Evolutionary conservation across 1,284 basidiomycete genomes (phyloP).

Genomic region (Ustilago cynodontis): DNA sequence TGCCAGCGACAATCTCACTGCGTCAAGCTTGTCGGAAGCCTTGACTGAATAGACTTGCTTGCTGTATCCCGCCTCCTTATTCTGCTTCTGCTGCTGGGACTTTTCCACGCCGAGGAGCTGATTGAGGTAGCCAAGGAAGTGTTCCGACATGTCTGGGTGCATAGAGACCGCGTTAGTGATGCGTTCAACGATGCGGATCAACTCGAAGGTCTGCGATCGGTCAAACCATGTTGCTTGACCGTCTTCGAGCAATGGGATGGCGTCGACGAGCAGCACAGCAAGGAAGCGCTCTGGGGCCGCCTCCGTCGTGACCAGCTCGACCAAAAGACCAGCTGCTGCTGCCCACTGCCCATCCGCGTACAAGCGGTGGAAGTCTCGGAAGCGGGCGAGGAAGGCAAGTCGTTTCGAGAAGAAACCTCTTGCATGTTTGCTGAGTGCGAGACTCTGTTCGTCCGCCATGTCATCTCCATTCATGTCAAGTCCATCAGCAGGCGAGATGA

Average conservation of each 20-base stretch:
- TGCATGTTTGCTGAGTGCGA: slow-evolving; percentile 18
- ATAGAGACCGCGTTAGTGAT: slow-evolving; percentile 47
- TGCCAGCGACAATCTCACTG: slow-evolving; percentile 54
- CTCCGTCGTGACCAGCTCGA: slow-evolving; percentile 63
- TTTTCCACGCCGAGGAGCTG: slow-evolving; percentile 35
- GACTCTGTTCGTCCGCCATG: slow-evolving; percentile 12
- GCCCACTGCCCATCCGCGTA: slow-evolving; percentile 51
- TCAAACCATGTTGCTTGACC: slow-evolving; percentile 55
- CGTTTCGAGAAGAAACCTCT: slow-evolving; percentile 55
- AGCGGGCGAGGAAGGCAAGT: slow-evolving; percentile 64
- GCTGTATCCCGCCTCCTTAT: slow-evolving; percentile 3
- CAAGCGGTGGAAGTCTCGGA: slow-evolving; percentile 64
- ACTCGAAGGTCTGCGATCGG: slow-evolving; percentile 59
- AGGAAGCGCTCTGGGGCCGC: slow-evolving; percentile 64
- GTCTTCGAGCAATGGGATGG: slow-evolving; percentile 60
- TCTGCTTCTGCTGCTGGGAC: slow-evolving; percentile 8
- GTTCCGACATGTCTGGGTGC: slow-evolving; percentile 52
- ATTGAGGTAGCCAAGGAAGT: slow-evolving; percentile 60
- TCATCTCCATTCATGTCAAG: slow-evolving; percentile 27
- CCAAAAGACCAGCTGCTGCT: slow-evolving; percentile 58
- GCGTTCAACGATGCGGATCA: slow-evolving; percentile 63
- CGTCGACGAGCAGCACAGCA: slow-evolving; percentile 64
- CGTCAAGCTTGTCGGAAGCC: slow-evolving; percentile 53
- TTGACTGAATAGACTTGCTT: slow-evolving; percentile 18
- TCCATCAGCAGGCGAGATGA: slow-evolving; percentile 44